phyloP scores from a whole-genome alignment of 164 flowering plant genomes.

The Protea cynaroides region DNA sequence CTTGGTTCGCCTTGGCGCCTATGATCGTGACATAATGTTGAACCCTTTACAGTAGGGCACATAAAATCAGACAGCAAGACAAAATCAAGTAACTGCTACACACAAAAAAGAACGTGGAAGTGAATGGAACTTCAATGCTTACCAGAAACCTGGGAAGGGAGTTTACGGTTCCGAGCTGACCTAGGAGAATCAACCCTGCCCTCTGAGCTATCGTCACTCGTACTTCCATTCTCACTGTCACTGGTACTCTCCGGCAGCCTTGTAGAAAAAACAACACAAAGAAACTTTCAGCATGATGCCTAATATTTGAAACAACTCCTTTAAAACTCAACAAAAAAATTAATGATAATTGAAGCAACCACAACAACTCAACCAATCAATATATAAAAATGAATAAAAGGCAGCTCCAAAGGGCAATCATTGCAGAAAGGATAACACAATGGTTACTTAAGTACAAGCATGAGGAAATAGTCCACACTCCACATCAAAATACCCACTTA shows the following conservation, averaged over 20 bases:
- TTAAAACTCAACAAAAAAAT: no score
- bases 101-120: not conserved
- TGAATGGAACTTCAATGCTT: not conserved
- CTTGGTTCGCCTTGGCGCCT: no score
- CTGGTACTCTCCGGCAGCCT: constrained; percentile 54
- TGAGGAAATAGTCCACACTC: no score
- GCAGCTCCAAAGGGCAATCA: no score
- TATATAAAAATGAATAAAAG: no score
- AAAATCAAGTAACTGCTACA: not conserved
- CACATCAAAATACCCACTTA: no score
- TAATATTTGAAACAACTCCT: no score
- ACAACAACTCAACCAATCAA: no score
- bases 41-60: not conserved
- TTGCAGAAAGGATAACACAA: no score
- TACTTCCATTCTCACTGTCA: constrained; percentile 44
- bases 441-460: no score
- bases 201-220: constrained; percentile 41
- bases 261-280: not conserved
- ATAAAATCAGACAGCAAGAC: not conserved
- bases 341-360: no score
- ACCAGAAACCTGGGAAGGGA: constrained; percentile 25
- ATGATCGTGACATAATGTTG: no score
- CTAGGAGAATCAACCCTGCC: constrained; percentile 29
- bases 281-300: not conserved
- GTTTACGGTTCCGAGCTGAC: constrained; percentile 33